Conservation (phyloP, 306 rosid genomes). For the Betula pendula region DNA sequence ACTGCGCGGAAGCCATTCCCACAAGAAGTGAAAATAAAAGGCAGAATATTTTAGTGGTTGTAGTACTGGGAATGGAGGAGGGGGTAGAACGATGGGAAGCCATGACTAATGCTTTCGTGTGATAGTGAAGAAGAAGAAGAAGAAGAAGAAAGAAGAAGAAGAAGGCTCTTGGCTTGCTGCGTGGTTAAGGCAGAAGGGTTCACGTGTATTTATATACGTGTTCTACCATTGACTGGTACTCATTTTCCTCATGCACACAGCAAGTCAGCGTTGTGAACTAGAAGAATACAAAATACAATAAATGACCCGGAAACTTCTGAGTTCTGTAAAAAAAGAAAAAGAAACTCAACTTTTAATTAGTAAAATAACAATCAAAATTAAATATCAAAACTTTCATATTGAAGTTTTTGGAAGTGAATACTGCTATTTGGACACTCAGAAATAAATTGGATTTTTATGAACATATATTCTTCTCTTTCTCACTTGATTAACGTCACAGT, state of each 20-base stretch:
- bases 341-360: too few species aligned
- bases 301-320: too few species aligned
- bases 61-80: slow-evolving; percentile 4
- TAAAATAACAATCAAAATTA: too few species aligned
- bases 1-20: slow-evolving; percentile 47
- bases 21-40: slow-evolving; percentile 24
- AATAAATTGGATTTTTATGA: too few species aligned
- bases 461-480: too few species aligned
- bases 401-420: too few species aligned
- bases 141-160: not conserved
- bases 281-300: not conserved
- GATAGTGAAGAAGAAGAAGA: not conserved
- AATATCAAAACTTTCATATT: too few species aligned
- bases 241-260: not conserved
- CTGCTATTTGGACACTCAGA: too few species aligned
- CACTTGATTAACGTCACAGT: too few species aligned
- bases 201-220: slow-evolving; percentile 20
- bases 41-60: not conserved
- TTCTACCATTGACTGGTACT: not conserved
- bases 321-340: too few species aligned
- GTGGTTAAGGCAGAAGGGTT: slow-evolving; percentile 7
- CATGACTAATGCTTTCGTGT: slow-evolving; percentile 3
- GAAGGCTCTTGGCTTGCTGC: not conserved
- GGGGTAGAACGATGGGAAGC: not conserved
- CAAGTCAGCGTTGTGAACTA: not conserved